A percentile compares a stretch with the other conserved stretches of the same genome.
Conservation (phyloP, 257 asterid species). For the Gentiana macrophylla region DNA sequence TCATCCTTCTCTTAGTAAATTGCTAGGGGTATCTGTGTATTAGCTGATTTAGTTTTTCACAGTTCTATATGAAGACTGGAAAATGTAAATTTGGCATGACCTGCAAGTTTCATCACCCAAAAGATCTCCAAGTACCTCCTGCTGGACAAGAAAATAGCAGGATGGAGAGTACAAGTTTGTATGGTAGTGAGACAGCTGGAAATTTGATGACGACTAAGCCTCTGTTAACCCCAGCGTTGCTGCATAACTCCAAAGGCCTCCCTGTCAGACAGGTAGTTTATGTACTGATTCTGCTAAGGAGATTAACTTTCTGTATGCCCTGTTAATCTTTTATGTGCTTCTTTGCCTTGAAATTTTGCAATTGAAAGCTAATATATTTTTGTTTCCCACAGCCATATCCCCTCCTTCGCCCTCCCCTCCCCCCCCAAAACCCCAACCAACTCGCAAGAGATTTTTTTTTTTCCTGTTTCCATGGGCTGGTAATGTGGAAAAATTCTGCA, state of each 20-base stretch:
- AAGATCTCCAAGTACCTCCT: constrained; percentile 43
- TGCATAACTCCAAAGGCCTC: constrained; percentile 88
- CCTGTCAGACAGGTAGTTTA: constrained; percentile 76
- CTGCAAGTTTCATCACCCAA: constrained; percentile 97
- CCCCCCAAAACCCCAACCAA: too few species aligned
- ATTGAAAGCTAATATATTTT: background rate
- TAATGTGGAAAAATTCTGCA: too few species aligned
- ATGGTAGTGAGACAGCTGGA: constrained; percentile 22
- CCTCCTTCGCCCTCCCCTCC: too few species aligned
- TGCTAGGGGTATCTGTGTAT: constrained; percentile 2
- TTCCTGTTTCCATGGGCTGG: too few species aligned
- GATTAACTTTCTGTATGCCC: too few species aligned
- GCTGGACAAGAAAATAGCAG: constrained; percentile 37
- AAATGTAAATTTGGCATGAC: constrained; percentile 73
- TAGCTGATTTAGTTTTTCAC: constrained; percentile 21
- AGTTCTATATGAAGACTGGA: constrained; percentile 99
- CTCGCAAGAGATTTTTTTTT: too few species aligned
- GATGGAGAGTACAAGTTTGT: constrained; percentile 17
- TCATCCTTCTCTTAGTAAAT: constrained; percentile 1
- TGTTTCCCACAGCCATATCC: background rate
- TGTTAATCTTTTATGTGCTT: too few species aligned
- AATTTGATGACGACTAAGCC: constrained; percentile 39
- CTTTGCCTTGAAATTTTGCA: background rate
- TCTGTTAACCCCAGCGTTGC: constrained; percentile 43
- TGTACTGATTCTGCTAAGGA: background rate